A percentile compares a stretch with the other conserved stretches of the same genome.
phyloP scores from a whole-genome alignment of 352 stramenopile genomes.

The Pythium inflatum region DNA sequence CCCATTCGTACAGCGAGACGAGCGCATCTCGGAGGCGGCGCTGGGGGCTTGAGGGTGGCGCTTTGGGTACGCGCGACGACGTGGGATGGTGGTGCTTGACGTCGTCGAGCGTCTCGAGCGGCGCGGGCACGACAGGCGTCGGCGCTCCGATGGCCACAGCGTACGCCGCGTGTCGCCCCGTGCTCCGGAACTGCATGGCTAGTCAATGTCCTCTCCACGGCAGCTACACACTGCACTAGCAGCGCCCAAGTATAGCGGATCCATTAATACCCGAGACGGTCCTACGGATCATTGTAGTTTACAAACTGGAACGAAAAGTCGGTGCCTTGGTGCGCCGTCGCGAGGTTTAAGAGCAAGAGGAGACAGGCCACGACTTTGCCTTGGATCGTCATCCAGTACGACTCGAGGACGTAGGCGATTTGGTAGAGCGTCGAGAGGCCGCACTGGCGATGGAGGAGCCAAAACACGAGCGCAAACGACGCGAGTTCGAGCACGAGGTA shows the following conservation, averaged over 20 bases:
- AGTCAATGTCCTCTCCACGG: no score
- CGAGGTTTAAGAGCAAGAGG: conserved; percentile 14
- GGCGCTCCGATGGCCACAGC: no score
- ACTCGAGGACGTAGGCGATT: conserved; percentile 45
- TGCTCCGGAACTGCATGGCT: no score
- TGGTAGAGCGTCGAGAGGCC: conserved; percentile 33
- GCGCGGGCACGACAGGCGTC: no score
- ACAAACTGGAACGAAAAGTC: conserved; percentile 12
- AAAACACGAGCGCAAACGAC: conserved; percentile 35
- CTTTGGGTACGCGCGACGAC: no score
- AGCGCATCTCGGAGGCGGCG: no score
- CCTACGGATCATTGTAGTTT: conserved; percentile 17
- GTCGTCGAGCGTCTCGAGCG: no score
- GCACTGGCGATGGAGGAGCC: conserved; percentile 33
- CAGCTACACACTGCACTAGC: no score
- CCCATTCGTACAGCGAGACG: background rate
- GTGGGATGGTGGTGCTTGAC: no score
- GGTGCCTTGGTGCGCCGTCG: conserved; percentile 22
- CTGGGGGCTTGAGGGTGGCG: no score
- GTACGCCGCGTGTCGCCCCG: no score
- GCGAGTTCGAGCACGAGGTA: conserved; percentile 43
- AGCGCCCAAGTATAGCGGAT: no score
- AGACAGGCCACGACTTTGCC: conserved; percentile 41
- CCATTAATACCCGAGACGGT: background rate
- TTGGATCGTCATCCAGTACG: conserved; percentile 41